Evolutionary conservation across 2,329 filamentous ascomycete genomes (phyloP), one percentile per base, ranked within the genome.

Genomic region (Xylariomycetidae sp.): DNA sequence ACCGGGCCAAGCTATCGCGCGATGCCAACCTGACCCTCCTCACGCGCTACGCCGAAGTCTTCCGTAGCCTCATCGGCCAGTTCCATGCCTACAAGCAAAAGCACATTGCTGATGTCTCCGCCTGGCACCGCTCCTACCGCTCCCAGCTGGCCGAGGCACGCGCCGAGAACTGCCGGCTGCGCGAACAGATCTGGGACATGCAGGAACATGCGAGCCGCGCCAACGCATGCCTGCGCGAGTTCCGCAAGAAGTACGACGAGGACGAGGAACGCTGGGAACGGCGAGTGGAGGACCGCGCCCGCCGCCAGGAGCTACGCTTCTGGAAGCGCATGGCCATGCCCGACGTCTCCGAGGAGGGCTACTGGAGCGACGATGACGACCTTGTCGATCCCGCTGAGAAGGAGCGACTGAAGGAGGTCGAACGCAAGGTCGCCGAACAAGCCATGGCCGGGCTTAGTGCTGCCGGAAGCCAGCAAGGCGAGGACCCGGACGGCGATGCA

Each of bases 321-420:
- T 82, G 76, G 77, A 81, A 81, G 58, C 64, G 77, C 25, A 68
- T 80, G 64, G 77, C 77, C 10, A 71, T 81, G 68, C 75, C 74
- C 8, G 67, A 75, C 36, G 55, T 80, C 23, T 70, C 78, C 25
- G 75, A 79, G 31, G 63, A 70, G 2, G 59, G 58, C 24, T 77
- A 67, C 50, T 79, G 74, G 67, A 80, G 75, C 49, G 75, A 75
- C 37, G 77, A 82, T 43, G 77, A 81, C 46, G 77, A 82, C 46
- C 55, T 82, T 15, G 66, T 81, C 17, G 77, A 82, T 38, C 60
- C 65, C 0, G 66, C 69, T 10, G 76, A 80, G 59, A 80, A 80
- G 63, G 61, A 67, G 45, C 61, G 76, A 23, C 50, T 74, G 32
- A 60, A 56, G 28, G 70, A 74, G 43, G 47, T 73, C 29, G 68